These are phyloP conservation scores for Arabis alpina DNA, from an alignment of 345 rosid species.

Conservation along the genomic window DNA sequence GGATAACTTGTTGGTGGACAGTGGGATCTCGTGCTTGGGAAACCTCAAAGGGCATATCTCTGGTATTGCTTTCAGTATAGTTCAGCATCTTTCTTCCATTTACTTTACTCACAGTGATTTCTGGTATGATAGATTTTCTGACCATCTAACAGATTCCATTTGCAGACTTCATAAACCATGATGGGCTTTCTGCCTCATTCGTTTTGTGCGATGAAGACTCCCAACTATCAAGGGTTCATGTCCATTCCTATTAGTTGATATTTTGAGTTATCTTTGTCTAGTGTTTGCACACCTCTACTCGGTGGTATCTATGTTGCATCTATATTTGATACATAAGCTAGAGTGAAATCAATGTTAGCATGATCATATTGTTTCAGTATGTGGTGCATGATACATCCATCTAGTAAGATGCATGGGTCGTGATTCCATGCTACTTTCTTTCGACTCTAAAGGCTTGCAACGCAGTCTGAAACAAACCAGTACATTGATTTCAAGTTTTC, in stretches of 20 bases:
- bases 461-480: constrained; percentile 9
- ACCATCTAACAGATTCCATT: constrained; percentile 69
- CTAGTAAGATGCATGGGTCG: constrained; percentile 28
- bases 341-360: background rate
- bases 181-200: constrained; percentile 68
- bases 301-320: constrained; percentile 12
- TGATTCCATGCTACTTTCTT: background rate
- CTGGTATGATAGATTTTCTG: constrained; percentile 39
- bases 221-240: constrained; percentile 67
- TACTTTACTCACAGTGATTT: constrained; percentile 12
- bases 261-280: constrained; percentile 6
- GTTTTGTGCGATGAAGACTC: constrained; percentile 65
- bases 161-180: constrained; percentile 91
- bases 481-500: constrained; percentile 25
- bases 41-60: constrained; percentile 63
- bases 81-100: constrained; percentile 7
- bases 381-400: too few species aligned
- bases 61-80: constrained; percentile 55
- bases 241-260: constrained; percentile 21
- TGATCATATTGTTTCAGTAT: too few species aligned
- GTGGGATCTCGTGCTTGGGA: constrained; percentile 94
- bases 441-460: background rate
- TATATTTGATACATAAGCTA: background rate
- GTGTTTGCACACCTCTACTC: constrained; percentile 17
- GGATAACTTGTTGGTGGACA: constrained; percentile 47